phyloP scores from a whole-genome alignment of 2,329 filamentous ascomycete genomes.

The Fusarium subtropicale region DNA sequence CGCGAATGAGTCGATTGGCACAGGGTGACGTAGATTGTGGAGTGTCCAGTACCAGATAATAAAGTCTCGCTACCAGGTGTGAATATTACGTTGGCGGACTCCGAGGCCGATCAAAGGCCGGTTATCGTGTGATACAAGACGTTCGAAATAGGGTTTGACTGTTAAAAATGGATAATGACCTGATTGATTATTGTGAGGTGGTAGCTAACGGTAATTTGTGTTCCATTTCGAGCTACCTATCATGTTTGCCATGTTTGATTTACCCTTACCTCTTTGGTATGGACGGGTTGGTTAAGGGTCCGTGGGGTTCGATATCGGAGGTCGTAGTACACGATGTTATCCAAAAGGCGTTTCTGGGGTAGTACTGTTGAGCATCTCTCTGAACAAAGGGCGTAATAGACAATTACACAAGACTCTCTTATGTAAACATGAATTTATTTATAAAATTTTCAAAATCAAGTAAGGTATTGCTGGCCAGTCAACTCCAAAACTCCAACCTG shows the following conservation, averaged over 20 bases:
- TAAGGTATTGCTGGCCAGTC: background rate
- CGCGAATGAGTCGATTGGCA: constrained; percentile 32
- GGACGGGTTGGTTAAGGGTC: constrained; percentile 20
- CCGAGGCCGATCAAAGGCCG: constrained; percentile 36
- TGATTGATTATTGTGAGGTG: background rate
- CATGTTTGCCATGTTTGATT: constrained; percentile 4
- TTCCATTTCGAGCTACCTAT: background rate
- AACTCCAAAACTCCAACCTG: background rate
- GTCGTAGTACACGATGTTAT: background rate
- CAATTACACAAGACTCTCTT: background rate
- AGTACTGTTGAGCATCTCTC: too few species aligned
- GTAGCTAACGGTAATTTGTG: background rate
- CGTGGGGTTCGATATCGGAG: constrained; percentile 46
- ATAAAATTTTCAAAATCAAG: background rate
- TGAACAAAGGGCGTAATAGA: constrained; percentile 1
- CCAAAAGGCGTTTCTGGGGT: background rate
- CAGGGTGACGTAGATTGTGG: constrained; percentile 27
- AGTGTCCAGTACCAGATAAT: constrained; percentile 1
- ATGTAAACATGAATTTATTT: background rate
- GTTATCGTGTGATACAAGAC: constrained; percentile 21
- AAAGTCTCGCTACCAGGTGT: constrained; percentile 30
- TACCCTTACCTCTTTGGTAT: background rate
- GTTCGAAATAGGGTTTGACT: background rate
- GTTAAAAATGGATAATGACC: constrained; percentile 6
- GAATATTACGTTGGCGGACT: constrained; percentile 26